Percentiles rank a stretch among this genome's conserved stretches.
phyloP scores from a whole-genome alignment of 2,329 filamentous ascomycete genomes.

The Ceratocystis ficicola region DNA sequence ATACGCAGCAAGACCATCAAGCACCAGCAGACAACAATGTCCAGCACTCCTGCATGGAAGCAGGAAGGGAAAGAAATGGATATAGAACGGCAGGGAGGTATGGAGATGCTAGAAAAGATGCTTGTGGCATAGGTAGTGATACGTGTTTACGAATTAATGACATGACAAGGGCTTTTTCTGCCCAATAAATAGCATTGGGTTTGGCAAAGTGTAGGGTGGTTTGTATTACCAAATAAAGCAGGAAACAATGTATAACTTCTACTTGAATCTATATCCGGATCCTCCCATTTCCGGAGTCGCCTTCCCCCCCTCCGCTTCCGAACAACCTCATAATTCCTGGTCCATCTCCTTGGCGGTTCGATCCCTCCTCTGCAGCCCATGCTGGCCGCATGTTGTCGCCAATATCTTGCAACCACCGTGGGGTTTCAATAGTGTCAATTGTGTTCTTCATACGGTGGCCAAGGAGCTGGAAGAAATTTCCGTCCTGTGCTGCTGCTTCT shows the following conservation, averaged over 20 bases:
- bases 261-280: slow-evolving; percentile 27
- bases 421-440: slow-evolving; percentile 67
- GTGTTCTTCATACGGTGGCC: slow-evolving; percentile 84
- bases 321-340: slow-evolving; percentile 47
- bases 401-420: slow-evolving; percentile 68
- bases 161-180: neutral
- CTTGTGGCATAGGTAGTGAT: neutral
- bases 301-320: slow-evolving; percentile 29
- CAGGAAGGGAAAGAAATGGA: slow-evolving; percentile 32
- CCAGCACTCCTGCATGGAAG: slow-evolving; percentile 46
- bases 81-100: neutral
- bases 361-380: slow-evolving; percentile 58
- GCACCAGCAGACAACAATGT: slow-evolving; percentile 37
- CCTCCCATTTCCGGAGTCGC: slow-evolving; percentile 29
- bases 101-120: slow-evolving; percentile 32
- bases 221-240: neutral
- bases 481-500: slow-evolving; percentile 54
- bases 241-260: neutral
- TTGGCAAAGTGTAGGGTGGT: neutral
- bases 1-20: slow-evolving; percentile 45
- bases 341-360: slow-evolving; percentile 27
- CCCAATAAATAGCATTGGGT: neutral
- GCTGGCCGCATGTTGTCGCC: slow-evolving; percentile 45
- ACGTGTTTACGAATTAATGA: slow-evolving; percentile 2
- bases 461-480: slow-evolving; percentile 73